Evolutionary conservation across 495 filamentous ascomycete species (phyloP), one percentile per base, ranked within the genome.

Genomic region (Penicillium ucsense): DNA sequence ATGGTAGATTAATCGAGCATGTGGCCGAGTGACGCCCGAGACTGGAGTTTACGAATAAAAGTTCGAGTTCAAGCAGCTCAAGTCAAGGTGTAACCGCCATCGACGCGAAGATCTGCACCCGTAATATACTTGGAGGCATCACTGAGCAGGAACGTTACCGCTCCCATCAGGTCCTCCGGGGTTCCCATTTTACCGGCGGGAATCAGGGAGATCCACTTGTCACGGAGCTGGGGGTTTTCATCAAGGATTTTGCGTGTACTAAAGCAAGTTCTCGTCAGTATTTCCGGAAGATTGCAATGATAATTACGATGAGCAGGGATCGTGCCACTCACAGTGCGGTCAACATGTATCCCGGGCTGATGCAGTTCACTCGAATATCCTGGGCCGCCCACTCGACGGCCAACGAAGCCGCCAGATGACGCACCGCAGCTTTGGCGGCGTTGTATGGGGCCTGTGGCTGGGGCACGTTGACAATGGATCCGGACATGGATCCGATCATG

Each of bases 391-490:
- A 95, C 60, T 95, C 89, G 36, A 94, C 90, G 31, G 86, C 86
- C 32, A 95, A 72, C 37, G 81, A 87, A 12, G 82, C 74, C 8
- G 84, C 85, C 38, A 95, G 67, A 59, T 95, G 89, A 29, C 88
- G 73, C 30, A 95, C 88, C 0, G 88, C 89, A 4, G 89, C 89
- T 61, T 95, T 95, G 46, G 88, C 76, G 2, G 82, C 87, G 59
- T 94, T 94, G 62, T 95, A 95, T 0, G 90, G 89, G 56, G 86
- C 84, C 62, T 96, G 91, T 5, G 89, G 89, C 64, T 98, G 91
- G 3, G 91, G 91, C 5, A 96, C 82, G 50, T 96, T 96, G 60
- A 96, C 90, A 53, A 96, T 88, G 34, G 81, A 66, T 37, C 89
- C 90, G 32, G 83, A 88, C 92, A 98, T 96, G 76, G 83, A 89